phyloP scores from a whole-genome alignment of 805 yeast genomes.

The Wickerhamomyces chambardii region DNA sequence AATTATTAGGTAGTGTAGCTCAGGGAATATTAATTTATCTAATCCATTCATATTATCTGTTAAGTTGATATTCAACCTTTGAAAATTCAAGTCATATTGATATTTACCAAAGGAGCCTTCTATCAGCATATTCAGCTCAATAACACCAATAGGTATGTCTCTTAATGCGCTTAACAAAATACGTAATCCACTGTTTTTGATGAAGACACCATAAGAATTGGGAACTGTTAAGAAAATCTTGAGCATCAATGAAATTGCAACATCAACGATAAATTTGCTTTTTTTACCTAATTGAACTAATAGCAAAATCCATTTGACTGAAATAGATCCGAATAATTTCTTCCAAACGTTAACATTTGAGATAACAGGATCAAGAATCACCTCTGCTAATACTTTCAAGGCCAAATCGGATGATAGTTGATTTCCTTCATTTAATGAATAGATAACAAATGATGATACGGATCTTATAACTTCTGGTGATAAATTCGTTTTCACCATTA shows the following conservation, averaged over 20 bases:
- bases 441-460: conserved; percentile 41
- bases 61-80: conserved; percentile 6
- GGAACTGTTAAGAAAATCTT: conserved; percentile 39
- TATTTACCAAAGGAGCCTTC: conserved; percentile 38
- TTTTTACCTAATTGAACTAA: conserved; percentile 31
- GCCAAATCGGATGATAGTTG: conserved; percentile 17
- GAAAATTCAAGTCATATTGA: conserved; percentile 15
- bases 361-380: conserved; percentile 26
- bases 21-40: conserved; percentile 28
- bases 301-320: conserved; percentile 60
- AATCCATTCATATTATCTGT: conserved; percentile 4
- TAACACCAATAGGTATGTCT: conserved; percentile 29
- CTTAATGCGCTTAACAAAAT: conserved; percentile 35
- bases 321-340: conserved; percentile 42
- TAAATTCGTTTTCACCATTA: conserved; percentile 35
- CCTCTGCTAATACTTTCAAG: conserved; percentile 19
- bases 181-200: conserved; percentile 41
- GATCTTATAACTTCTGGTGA: conserved; percentile 46
- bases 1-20: conserved; percentile 28
- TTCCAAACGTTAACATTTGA: conserved; percentile 33
- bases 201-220: conserved; percentile 37
- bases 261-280: conserved; percentile 18
- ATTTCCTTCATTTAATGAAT: conserved; percentile 29
- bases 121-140: conserved; percentile 25
- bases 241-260: conserved; percentile 35